Conservation (phyloP, 164 flowering plant genomes). For the Vitis riparia region DNA sequence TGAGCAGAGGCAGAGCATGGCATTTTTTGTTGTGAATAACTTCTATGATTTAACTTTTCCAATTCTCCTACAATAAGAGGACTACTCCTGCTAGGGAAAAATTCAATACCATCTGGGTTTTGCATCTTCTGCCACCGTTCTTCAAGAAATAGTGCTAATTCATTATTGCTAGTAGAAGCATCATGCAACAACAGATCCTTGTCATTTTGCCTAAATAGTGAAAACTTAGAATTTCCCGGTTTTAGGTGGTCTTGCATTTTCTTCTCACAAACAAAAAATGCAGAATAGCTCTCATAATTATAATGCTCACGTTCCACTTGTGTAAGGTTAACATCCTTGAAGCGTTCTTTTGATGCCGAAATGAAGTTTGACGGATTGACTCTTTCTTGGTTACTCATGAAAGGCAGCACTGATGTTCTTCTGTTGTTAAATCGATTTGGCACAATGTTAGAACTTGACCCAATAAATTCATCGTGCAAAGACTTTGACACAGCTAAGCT, state of each 20-base stretch:
- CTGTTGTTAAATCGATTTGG: constrained; percentile 5
- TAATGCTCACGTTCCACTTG: constrained; percentile 9
- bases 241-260: constrained; percentile 10
- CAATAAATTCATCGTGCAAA: constrained; percentile 14
- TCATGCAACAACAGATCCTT: constrained; percentile 12
- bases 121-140: constrained; percentile 18
- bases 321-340: constrained; percentile 9
- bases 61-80: constrained; percentile 9
- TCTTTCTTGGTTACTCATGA: constrained; percentile 12
- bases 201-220: constrained; percentile 20
- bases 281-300: constrained; percentile 16
- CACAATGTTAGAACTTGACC: constrained; percentile 17
- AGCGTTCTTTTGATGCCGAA: constrained; percentile 18
- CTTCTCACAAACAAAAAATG: constrained; percentile 22
- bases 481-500: constrained; percentile 17
- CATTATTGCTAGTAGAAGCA: constrained; percentile 26
- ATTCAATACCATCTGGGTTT: constrained; percentile 16
- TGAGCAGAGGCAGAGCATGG: constrained; percentile 21
- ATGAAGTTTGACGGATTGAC: constrained; percentile 9
- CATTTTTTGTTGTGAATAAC: constrained; percentile 16
- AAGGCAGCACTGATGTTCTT: constrained; percentile 9
- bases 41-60: constrained; percentile 19
- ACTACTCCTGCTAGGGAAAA: constrained; percentile 17
- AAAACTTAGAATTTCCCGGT: constrained; percentile 9
- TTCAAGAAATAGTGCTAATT: constrained; percentile 19